Evolutionary conservation across 805 yeast genomes (phyloP).

Genomic region (Kregervanrija fluxuum): DNA sequence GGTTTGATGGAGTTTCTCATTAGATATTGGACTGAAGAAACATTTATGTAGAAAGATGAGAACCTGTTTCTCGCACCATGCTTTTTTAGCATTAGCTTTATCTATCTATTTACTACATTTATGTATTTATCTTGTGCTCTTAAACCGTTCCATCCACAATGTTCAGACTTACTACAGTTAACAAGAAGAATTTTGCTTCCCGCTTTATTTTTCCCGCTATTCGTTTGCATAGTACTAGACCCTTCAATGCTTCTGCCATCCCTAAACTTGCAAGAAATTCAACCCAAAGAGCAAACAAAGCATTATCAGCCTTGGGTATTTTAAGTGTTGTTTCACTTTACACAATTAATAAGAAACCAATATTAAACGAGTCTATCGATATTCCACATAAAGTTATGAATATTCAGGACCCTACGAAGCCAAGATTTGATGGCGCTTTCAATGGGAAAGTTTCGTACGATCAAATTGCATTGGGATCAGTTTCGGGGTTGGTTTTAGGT

Average conservation of each 20-base stretch:
- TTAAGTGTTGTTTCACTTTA: constrained; percentile 14
- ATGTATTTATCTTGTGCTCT: neutral
- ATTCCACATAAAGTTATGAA: constrained; percentile 1
- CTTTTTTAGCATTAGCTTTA: too few species aligned
- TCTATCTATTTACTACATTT: too few species aligned
- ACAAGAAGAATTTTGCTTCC: neutral
- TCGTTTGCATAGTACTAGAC: too few species aligned
- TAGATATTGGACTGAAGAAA: too few species aligned
- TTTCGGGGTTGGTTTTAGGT: constrained; percentile 54
- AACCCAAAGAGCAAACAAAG: constrained; percentile 6
- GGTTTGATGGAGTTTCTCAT: constrained; percentile 47
- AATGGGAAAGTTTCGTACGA: constrained; percentile 49
- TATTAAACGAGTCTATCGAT: constrained; percentile 14
- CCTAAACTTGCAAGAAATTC: neutral
- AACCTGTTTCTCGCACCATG: too few species aligned
- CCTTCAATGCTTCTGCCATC: neutral
- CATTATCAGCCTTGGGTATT: constrained; percentile 15
- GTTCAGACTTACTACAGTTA: neutral
- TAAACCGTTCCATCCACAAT: neutral
- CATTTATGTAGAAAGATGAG: too few species aligned
- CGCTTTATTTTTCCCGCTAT: neutral
- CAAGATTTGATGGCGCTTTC: constrained; percentile 30
- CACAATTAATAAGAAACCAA: constrained; percentile 12
- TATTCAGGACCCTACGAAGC: constrained; percentile 7
- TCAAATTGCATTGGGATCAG: constrained; percentile 57